A percentile compares a stretch with the other conserved stretches of the same genome.
phyloP scores from a whole-genome alignment of 129 eudicot species.

The Heracleum sosnowskyi region DNA sequence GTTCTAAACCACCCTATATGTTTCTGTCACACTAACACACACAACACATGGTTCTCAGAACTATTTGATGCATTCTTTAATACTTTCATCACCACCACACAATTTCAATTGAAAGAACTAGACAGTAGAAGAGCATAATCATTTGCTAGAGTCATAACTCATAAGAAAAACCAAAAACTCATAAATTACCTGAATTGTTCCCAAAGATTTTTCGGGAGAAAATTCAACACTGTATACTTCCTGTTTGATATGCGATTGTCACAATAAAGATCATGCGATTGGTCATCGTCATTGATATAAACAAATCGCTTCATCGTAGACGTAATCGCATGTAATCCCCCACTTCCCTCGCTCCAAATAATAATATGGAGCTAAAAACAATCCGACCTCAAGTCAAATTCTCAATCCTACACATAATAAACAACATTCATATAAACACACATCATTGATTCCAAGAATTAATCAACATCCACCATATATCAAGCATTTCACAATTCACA shows the following conservation, averaged over 20 bases:
- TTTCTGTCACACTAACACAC: background rate
- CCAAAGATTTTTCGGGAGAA: conserved; percentile 90
- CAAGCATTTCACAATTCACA: background rate
- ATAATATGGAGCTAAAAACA: conserved; percentile 6
- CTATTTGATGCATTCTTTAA: background rate
- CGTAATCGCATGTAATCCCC: conserved; percentile 7
- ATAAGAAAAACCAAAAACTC: background rate
- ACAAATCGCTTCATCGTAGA: conserved; percentile 68
- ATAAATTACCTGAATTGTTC: conserved; percentile 84
- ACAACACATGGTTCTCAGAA: background rate
- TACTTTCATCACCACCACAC: background rate
- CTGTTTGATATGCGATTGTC: conserved; percentile 90
- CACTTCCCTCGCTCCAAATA: conserved; percentile 9
- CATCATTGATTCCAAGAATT: background rate
- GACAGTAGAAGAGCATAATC: background rate
- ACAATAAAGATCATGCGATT: conserved; percentile 51
- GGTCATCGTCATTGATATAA: conserved; percentile 66
- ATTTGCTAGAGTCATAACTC: background rate
- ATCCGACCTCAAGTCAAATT: background rate
- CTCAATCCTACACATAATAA: conserved; percentile 17
- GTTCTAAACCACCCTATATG: background rate
- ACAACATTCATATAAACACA: background rate
- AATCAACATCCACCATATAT: background rate
- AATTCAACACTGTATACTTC: conserved; percentile 74
- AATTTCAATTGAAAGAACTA: background rate